Percentiles rank a stretch among this genome's conserved stretches.
phyloP scores from a whole-genome alignment of 495 filamentous ascomycete species.

The Aspergillus panamensis region DNA sequence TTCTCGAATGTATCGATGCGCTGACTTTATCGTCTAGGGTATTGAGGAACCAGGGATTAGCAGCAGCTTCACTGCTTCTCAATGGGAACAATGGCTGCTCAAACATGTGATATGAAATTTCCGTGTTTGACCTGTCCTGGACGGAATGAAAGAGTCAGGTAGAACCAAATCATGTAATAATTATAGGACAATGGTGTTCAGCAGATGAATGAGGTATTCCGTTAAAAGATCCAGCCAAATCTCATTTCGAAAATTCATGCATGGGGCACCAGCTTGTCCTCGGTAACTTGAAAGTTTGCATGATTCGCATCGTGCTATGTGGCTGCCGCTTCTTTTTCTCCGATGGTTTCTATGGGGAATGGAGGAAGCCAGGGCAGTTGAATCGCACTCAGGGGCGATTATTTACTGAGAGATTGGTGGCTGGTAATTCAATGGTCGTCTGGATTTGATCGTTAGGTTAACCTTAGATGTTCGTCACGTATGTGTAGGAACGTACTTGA shows the following conservation, averaged over 20 bases:
- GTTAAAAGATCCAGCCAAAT: slow-evolving; percentile 31
- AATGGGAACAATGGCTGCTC: slow-evolving; percentile 83
- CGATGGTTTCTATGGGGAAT: not conserved
- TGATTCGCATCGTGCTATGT: slow-evolving; percentile 1
- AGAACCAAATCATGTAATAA: slow-evolving; percentile 11
- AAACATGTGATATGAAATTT: slow-evolving; percentile 62
- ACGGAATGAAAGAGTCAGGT: slow-evolving; percentile 3
- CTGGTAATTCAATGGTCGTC: slow-evolving; percentile 84
- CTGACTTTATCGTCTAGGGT: slow-evolving; percentile 47
- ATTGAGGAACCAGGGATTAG: slow-evolving; percentile 74
- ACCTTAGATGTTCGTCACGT: not conserved
- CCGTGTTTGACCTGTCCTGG: slow-evolving; percentile 3
- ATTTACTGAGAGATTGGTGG: slow-evolving; percentile 53
- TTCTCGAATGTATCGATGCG: slow-evolving; percentile 7
- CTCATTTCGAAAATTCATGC: slow-evolving; percentile 33
- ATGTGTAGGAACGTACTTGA: slow-evolving; percentile 71
- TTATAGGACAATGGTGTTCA: slow-evolving; percentile 11
- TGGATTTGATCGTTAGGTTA: slow-evolving; percentile 31
- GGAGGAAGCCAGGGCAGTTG: not conserved
- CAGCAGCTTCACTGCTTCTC: slow-evolving; percentile 68
- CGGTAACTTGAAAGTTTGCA: slow-evolving; percentile 13
- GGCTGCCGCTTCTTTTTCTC: slow-evolving; percentile 1
- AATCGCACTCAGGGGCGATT: slow-evolving; percentile 1
- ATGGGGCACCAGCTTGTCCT: slow-evolving; percentile 26
- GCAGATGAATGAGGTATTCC: slow-evolving; percentile 15